A percentile compares a stretch with the other conserved stretches of the same genome.
phyloP scores from a whole-genome alignment of 176 grass and related monocot genomes.

The Thalia dealbata region DNA sequence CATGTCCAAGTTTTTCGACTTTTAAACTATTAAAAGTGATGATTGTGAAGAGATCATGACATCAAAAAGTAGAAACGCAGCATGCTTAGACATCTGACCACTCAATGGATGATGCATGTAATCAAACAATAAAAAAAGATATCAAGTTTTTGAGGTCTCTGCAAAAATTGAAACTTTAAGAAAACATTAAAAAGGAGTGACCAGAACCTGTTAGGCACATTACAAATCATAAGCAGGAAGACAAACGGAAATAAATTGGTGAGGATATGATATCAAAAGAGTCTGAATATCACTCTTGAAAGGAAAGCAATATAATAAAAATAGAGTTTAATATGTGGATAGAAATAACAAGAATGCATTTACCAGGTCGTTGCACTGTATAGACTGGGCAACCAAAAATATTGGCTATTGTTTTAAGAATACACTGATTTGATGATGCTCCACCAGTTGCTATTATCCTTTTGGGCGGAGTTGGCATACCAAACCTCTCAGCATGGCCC shows the following conservation, averaged over 20 bases:
- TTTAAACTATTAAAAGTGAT: too few relatives aligned
- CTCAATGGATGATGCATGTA: background rate
- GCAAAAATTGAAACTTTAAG: background rate
- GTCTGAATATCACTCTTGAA: too few relatives aligned
- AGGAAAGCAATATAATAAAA: too few relatives aligned
- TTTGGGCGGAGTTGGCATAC: conserved; percentile 79
- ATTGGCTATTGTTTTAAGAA: conserved; percentile 49
- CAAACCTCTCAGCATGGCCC: conserved; percentile 85
- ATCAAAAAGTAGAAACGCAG: background rate
- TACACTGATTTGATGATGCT: conserved; percentile 66
- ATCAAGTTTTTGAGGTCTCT: background rate
- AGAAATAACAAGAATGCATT: background rate
- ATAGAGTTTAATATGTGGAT: background rate
- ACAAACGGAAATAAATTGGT: background rate
- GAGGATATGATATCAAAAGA: too few relatives aligned
- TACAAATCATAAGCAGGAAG: background rate
- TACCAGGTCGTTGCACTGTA: conserved; percentile 82
- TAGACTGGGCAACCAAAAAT: conserved; percentile 86
- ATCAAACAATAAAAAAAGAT: background rate
- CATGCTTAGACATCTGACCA: background rate
- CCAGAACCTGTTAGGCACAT: background rate
- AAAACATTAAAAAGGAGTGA: too few relatives aligned
- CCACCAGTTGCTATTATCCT: conserved; percentile 86
- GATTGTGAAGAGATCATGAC: too few relatives aligned
- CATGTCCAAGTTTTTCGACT: too few relatives aligned